Conservation (phyloP, 2,329 filamentous ascomycete genomes). For the Coniella vitis region DNA sequence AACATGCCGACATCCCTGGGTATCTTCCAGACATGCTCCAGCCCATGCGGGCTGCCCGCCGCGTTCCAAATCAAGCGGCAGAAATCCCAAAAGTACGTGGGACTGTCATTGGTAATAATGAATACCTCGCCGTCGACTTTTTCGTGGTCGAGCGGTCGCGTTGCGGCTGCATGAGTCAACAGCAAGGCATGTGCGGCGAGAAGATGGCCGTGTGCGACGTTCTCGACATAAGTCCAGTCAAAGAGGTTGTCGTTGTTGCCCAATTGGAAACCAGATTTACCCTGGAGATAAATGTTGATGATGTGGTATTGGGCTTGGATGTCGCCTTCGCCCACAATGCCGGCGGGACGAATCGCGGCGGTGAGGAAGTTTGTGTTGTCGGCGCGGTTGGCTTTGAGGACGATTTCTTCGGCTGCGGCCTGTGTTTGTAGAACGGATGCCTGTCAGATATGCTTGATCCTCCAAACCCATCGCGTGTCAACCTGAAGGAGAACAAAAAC, state of each 20-base stretch:
- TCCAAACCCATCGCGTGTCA: not conserved
- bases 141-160: slow-evolving; percentile 62
- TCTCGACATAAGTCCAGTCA: slow-evolving; percentile 59
- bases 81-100: slow-evolving; percentile 89
- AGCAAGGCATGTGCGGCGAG: slow-evolving; percentile 72
- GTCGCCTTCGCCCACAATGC: slow-evolving; percentile 89
- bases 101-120: slow-evolving; percentile 83
- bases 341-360: slow-evolving; percentile 74
- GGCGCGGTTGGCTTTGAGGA: slow-evolving; percentile 66
- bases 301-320: slow-evolving; percentile 67
- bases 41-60: slow-evolving; percentile 46
- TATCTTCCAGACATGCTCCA: slow-evolving; percentile 49
- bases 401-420: slow-evolving; percentile 75
- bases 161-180: slow-evolving; percentile 46
- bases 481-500: not conserved
- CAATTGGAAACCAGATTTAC: slow-evolving; percentile 71
- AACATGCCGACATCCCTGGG: slow-evolving; percentile 43
- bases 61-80: slow-evolving; percentile 68
- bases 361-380: slow-evolving; percentile 59
- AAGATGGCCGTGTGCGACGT: slow-evolving; percentile 69
- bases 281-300: slow-evolving; percentile 60
- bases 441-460: not conserved
- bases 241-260: slow-evolving; percentile 61
- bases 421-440: no score
- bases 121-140: slow-evolving; percentile 79